phyloP scores from a whole-genome alignment of 2,329 filamentous ascomycete species.

The Purpureocillium lavendulum region DNA sequence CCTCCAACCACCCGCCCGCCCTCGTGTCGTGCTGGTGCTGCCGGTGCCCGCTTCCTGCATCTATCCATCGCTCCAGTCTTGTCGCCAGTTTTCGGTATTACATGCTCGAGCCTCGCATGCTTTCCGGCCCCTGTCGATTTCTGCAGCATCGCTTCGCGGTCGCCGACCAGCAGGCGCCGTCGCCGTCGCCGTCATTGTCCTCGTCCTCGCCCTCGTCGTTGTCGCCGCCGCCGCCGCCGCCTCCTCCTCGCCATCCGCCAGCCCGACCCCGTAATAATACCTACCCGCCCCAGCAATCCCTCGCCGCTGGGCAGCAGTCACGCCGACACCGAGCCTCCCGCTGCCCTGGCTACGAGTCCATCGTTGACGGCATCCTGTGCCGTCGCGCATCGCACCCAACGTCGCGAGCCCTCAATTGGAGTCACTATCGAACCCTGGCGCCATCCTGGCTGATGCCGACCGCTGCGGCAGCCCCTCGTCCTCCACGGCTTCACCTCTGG shows the following conservation, averaged over 20 bases:
- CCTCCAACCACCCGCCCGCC: neutral
- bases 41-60: neutral
- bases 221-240: neutral
- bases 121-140: neutral
- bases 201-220: too few relatives aligned
- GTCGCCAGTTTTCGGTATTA: neutral
- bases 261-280: conserved; percentile 3
- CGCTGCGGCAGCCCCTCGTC: conserved; percentile 20
- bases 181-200: neutral
- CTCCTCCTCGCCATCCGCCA: neutral
- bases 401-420: conserved; percentile 18
- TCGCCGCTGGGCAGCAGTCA: conserved; percentile 10
- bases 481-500: conserved; percentile 22
- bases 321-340: conserved; percentile 13
- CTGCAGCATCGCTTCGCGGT: conserved; percentile 2
- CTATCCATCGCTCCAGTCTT: neutral
- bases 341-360: conserved; percentile 10
- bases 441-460: conserved; percentile 27
- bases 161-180: conserved; percentile 3
- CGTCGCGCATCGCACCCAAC: conserved; percentile 11
- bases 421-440: conserved; percentile 9
- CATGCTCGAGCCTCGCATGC: conserved; percentile 3
- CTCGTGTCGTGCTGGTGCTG: conserved; percentile 1
- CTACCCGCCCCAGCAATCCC: neutral
- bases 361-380: conserved; percentile 8